These are phyloP conservation scores for Elsinoe australis DNA, from an alignment of 2,329 filamentous ascomycete species.

Conservation along the genomic window DNA sequence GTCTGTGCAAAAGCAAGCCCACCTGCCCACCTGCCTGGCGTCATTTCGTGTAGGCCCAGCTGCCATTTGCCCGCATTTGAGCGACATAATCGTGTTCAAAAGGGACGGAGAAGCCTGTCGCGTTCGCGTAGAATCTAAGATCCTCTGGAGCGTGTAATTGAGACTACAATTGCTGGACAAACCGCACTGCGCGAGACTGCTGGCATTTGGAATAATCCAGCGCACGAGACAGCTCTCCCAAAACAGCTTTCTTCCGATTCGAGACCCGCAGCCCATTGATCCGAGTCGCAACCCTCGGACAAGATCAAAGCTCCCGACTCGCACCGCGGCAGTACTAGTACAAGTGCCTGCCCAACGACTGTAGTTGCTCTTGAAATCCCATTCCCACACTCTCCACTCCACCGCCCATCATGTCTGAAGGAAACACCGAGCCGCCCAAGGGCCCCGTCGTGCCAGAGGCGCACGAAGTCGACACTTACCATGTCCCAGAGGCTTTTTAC, in stretches of 20 bases:
- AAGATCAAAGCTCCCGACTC: constrained; percentile 1
- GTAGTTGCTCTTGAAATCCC: not conserved
- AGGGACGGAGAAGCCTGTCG: not conserved
- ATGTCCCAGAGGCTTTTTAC: constrained; percentile 51
- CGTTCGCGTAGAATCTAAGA: not conserved
- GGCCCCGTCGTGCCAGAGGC: constrained; percentile 62
- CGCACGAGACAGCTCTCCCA: constrained; percentile 10
- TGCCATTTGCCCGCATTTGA: constrained; percentile 12
- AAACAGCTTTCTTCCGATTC: constrained; percentile 3
- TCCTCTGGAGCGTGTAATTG: not conserved
- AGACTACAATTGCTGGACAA: not conserved
- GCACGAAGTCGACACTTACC: constrained; percentile 66
- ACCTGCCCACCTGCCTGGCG: constrained; percentile 1
- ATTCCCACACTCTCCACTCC: not conserved
- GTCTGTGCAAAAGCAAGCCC: constrained; percentile 7
- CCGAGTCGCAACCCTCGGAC: constrained; percentile 16
- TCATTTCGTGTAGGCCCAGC: constrained; percentile 11
- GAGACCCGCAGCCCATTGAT: constrained; percentile 15
- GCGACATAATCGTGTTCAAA: not conserved
- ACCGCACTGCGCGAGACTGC: no score
- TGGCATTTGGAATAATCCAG: constrained; percentile 6
- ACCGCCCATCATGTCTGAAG: constrained; percentile 37
- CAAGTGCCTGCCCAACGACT: not conserved
- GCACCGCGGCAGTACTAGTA: constrained; percentile 10
- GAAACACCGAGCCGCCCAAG: constrained; percentile 33